Evolutionary conservation across 768 basidiomycete genomes (phyloP), one percentile per base, ranked within the genome.

Genomic region (Lactarius indigo): DNA sequence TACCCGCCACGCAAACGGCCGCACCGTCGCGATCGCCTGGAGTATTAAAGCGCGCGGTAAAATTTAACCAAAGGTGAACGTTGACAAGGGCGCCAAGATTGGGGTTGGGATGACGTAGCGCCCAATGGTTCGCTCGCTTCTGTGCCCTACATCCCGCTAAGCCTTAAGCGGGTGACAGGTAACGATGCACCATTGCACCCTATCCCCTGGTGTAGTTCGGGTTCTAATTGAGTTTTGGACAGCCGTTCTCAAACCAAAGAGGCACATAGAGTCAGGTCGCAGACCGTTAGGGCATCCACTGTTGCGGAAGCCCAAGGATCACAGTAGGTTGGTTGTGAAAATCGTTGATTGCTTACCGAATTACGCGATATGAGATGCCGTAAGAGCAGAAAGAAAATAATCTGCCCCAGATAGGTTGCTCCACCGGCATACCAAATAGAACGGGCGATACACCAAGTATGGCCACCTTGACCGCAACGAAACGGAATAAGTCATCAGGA

Each of bases 101-200:
- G 52, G 59, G 58, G 58, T 30, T 17, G 33, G 35, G 12, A 28
- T 30, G 12, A 8, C 12, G 18, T 56, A 56, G 56, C 60, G 65
- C 30, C 61, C 37, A 52, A 13, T 41, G 28, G n/a, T 30, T 47
- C 33, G 37, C 55, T 37, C 26, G 60, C 59, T 37, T 61, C 55
- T 59, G 65, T 41, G 30, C 42, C 3, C 23, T 50, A 37, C 47
- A 18, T 23, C 39, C 50, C 55, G 57, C 35, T 30, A 57, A 47
- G 59, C 65, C 35, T 5, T 39, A 61, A 56, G 56, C 44, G 65
- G 65, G 17, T 18, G 56, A 62, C 23, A 33, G 61, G 28, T 55
- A 57, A 61, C 9, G 59, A 13, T 33, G 59, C 23, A 42, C 33
- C n/a, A 28, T 15, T 33, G 59, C 23, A 42, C 33, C n/a, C 30